Evolutionary conservation across 805 yeast species (phyloP).

Genomic region (Lachancea meyersii): DNA sequence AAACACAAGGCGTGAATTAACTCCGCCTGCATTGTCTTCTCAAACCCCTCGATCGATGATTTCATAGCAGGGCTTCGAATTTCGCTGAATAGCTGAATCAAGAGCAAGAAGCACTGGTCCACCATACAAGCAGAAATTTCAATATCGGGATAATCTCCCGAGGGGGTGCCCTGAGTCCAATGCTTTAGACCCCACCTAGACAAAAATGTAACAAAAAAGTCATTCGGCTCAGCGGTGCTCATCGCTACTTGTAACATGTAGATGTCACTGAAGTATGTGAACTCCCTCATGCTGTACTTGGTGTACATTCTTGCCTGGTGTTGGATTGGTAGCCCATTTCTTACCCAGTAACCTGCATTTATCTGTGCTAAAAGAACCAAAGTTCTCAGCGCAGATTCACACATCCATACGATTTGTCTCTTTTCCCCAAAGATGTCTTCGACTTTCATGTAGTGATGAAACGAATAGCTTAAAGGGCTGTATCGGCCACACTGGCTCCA

Average conservation of each 20-base stretch:
- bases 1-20: conserved; percentile 81
- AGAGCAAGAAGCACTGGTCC: conserved; percentile 68
- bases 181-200: conserved; percentile 62
- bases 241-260: conserved; percentile 59
- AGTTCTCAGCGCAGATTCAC: conserved; percentile 71
- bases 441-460: conserved; percentile 17
- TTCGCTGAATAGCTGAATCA: conserved; percentile 65
- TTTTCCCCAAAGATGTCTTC: conserved; percentile 17
- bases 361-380: conserved; percentile 77
- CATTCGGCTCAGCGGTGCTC: conserved; percentile 50
- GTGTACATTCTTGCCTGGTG: conserved; percentile 76
- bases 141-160: conserved; percentile 40
- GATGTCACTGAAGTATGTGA: conserved; percentile 74
- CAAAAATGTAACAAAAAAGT: conserved; percentile 50
- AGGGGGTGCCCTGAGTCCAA: conserved; percentile 45
- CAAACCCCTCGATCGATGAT: conserved; percentile 43
- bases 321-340: conserved; percentile 80
- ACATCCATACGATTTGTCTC: conserved; percentile 18
- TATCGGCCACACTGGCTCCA: conserved; percentile 33
- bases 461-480: conserved; percentile 16
- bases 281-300: conserved; percentile 71
- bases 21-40: conserved; percentile 53
- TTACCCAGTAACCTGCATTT: conserved; percentile 86
- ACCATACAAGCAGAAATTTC: conserved; percentile 49
- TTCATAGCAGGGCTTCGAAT: conserved; percentile 50